phyloP scores from a whole-genome alignment of 2,329 filamentous ascomycete species.

The Aureobasidium uvarum region DNA sequence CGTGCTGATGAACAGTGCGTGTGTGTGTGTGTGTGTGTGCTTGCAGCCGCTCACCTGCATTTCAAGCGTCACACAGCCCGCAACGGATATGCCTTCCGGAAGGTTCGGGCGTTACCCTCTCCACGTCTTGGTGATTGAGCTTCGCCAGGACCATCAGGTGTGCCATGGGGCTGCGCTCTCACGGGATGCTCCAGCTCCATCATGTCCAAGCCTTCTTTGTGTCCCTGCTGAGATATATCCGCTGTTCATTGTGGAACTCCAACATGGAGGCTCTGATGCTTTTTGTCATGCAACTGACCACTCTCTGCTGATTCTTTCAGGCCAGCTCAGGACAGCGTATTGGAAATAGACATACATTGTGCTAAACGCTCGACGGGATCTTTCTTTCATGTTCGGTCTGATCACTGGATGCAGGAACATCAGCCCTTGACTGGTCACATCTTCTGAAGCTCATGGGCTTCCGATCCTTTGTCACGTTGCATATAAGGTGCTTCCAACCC shows the following conservation, averaged over 20 bases:
- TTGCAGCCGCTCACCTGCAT: conserved; percentile 17
- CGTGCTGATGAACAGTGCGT: conserved; percentile 16
- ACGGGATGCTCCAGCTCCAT: conserved; percentile 11
- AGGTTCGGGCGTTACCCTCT: conserved; percentile 21
- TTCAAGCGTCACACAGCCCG: background rate
- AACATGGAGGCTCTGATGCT: conserved; percentile 1
- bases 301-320: background rate
- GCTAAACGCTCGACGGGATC: conserved; percentile 10
- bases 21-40: conserved; percentile 3
- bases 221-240: conserved; percentile 16
- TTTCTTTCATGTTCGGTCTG: conserved; percentile 8
- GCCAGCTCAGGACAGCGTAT: conserved; percentile 17
- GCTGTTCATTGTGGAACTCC: conserved; percentile 23
- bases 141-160: conserved; percentile 9
- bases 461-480: conserved; percentile 21
- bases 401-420: conserved; percentile 19
- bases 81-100: conserved; percentile 22
- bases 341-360: conserved; percentile 24
- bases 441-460: background rate
- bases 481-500: conserved; percentile 2
- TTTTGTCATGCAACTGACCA: conserved; percentile 26
- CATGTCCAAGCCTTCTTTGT: conserved; percentile 22
- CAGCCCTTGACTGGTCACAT: conserved; percentile 13
- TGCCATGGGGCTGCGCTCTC: conserved; percentile 21
- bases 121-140: conserved; percentile 19